These are phyloP conservation scores for Chlorophyllum brunneum DNA, from an alignment of 768 basidiomycete genomes.

Conservation along the genomic window DNA sequence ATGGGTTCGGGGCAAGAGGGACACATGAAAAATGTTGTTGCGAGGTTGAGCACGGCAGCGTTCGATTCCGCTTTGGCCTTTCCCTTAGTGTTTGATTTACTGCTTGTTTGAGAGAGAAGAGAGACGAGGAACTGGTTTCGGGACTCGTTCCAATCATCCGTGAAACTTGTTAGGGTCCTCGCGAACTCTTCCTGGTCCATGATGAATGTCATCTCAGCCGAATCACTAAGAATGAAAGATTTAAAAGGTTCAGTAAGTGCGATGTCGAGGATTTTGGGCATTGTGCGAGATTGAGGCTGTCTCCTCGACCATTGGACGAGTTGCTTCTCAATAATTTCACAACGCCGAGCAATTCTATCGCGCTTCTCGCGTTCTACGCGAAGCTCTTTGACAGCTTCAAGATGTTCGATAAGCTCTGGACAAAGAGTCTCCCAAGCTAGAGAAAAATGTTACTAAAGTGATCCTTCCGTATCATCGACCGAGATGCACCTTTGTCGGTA, in stretches of 20 bases:
- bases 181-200: constrained; percentile 7
- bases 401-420: constrained; percentile 16
- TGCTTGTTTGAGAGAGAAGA: constrained; percentile 15
- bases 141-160: constrained; percentile 20
- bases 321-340: not conserved
- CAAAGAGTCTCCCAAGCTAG: constrained; percentile 25
- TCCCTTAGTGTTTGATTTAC: not conserved
- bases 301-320: not conserved
- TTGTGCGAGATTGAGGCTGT: not conserved
- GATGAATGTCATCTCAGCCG: constrained; percentile 1
- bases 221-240: not conserved
- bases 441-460: not conserved
- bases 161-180: constrained; percentile 4
- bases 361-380: constrained; percentile 10
- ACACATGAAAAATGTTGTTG: constrained; percentile 31
- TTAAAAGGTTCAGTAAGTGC: constrained; percentile 3
- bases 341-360: not conserved
- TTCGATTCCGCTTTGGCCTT: not conserved
- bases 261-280: constrained; percentile 2
- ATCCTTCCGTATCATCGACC: not conserved
- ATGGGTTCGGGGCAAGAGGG: constrained; percentile 26
- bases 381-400: constrained; percentile 8
- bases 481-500: constrained; percentile 20
- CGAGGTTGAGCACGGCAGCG: constrained; percentile 20
- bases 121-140: constrained; percentile 17